These are phyloP conservation scores for Apiotrichum sp. DNA, from an alignment of 1,284 basidiomycete genomes.

Conservation along the genomic window DNA sequence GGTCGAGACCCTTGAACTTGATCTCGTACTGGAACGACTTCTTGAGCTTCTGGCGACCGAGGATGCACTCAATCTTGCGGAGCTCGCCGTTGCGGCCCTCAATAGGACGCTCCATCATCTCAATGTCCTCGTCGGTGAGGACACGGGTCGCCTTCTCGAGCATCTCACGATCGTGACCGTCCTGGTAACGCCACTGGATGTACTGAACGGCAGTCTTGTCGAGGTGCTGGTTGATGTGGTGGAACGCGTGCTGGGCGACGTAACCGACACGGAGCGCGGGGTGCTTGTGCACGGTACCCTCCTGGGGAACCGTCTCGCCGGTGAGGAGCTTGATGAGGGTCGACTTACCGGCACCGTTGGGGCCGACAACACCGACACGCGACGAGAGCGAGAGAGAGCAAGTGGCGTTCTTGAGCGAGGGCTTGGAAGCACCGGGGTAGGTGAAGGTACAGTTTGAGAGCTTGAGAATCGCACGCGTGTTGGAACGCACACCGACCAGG, in stretches of 20 bases:
- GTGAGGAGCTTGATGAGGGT: slow-evolving; percentile 73
- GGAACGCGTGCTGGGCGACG: slow-evolving; percentile 96
- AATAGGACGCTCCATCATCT: slow-evolving; percentile 77
- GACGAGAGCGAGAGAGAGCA: slow-evolving; percentile 88
- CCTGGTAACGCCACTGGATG: slow-evolving; percentile 99
- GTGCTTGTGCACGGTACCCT: slow-evolving; percentile 92
- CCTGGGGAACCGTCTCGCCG: slow-evolving; percentile 89
- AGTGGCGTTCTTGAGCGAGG: slow-evolving; percentile 81
- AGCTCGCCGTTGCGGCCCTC: slow-evolving; percentile 86
- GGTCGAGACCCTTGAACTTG: slow-evolving; percentile 93
- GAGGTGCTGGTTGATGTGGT: slow-evolving; percentile 88
- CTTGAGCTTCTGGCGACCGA: slow-evolving; percentile 97
- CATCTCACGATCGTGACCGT: slow-evolving; percentile 94
- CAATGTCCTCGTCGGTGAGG: slow-evolving; percentile 81
- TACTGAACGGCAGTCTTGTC: slow-evolving; percentile 94
- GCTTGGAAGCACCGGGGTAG: slow-evolving; percentile 78
- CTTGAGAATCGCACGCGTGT: slow-evolving; percentile 94
- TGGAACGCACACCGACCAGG: slow-evolving; percentile 94
- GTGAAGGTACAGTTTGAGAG: slow-evolving; percentile 88
- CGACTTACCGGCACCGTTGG: slow-evolving; percentile 97
- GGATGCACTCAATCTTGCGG: slow-evolving; percentile 75
- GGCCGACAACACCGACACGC: slow-evolving; percentile 89
- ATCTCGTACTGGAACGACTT: slow-evolving; percentile 93
- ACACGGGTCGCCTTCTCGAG: slow-evolving; percentile 88
- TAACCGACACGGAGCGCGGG: slow-evolving; percentile 93